A percentile compares a stretch with the other conserved stretches of the same genome.
phyloP scores from a whole-genome alignment of 306 rosid genomes.

The Luffa acutangula region DNA sequence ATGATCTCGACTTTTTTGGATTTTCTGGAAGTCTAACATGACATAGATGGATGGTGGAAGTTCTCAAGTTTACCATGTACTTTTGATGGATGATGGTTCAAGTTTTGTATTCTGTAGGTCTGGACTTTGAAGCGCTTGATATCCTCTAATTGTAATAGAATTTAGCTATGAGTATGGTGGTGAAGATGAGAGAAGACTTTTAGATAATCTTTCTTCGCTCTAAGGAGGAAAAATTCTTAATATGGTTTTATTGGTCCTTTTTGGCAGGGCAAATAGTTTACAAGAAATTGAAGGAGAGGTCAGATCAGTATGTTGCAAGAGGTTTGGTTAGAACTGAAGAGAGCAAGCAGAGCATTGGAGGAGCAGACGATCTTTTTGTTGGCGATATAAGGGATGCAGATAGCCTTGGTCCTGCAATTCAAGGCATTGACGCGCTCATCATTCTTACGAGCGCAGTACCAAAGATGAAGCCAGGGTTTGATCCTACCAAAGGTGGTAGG shows the following conservation, averaged over 20 bases:
- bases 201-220: not conserved
- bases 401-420: slow-evolving; percentile 61
- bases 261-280: slow-evolving; percentile 81
- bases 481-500: slow-evolving; percentile 78
- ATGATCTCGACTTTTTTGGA: not conserved
- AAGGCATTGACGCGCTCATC: slow-evolving; percentile 68
- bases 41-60: not conserved
- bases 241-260: slow-evolving; percentile 7
- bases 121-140: not conserved
- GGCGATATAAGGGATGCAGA: slow-evolving; percentile 72
- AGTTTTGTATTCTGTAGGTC: not conserved
- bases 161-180: not conserved
- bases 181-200: not conserved
- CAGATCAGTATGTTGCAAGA: slow-evolving; percentile 56
- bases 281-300: slow-evolving; percentile 61
- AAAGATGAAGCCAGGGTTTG: slow-evolving; percentile 68
- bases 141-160: not conserved
- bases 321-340: slow-evolving; percentile 81
- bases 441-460: slow-evolving; percentile 92
- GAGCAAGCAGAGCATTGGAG: slow-evolving; percentile 78
- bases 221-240: not conserved
- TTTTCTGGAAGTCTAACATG: not conserved
- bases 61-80: not conserved
- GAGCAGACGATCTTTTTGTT: slow-evolving; percentile 51
- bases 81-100: not conserved